Evolutionary conservation across 805 yeast genomes (phyloP), one percentile per base, ranked within the genome.

Genomic region (Debaryomyces maramus): DNA sequence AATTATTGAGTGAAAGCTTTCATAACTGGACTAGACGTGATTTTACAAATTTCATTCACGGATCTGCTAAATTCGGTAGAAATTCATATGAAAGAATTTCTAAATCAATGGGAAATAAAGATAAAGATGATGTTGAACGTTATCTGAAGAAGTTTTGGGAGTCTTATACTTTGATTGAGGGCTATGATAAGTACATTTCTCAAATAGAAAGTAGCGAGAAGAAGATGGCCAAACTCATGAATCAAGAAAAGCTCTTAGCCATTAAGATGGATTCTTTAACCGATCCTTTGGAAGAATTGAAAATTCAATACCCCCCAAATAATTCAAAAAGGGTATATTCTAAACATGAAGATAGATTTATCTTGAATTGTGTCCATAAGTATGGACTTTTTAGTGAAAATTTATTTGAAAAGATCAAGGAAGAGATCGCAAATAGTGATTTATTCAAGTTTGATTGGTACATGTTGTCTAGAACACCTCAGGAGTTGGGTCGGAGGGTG

Each of bases 301-400:
- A 62, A 3, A 80, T 86, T 17, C 84, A 78, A 39, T 86, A 84
- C 44, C 91, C 93, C 0, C 90, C 90, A n/a, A 85, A 85, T 55
- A 85, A 84, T 56, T 84, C 93, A 9, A 84, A 85, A 53, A 66
- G 89, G 49, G 73, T 84, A 6, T 86, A 83, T 51, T 79, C 86
- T 6, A 77, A 78, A 22, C 58, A 73, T 0, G 95, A 86, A 54
- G 95, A 86, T 54, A 70, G 87, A 38, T 86, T 81, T 50, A 64
- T 86, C 18, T 55, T 86, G 36, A 50, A 74, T 20, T 75, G 78
- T 39, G 83, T 83, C 1, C 72, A 82, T 57, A 81, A 81, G 49
- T 72, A 77, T 48, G 95, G 95, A 0, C 58, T 85, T 18, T 68
- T 76, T 51, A 66, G 77, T 33, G 82, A 79, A 17, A 72, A 77